A percentile compares a stretch with the other conserved stretches of the same genome.
Evolutionary conservation across 1,284 basidiomycete species (phyloP).

Genomic region (Mycosarcoma mackinlayi): DNA sequence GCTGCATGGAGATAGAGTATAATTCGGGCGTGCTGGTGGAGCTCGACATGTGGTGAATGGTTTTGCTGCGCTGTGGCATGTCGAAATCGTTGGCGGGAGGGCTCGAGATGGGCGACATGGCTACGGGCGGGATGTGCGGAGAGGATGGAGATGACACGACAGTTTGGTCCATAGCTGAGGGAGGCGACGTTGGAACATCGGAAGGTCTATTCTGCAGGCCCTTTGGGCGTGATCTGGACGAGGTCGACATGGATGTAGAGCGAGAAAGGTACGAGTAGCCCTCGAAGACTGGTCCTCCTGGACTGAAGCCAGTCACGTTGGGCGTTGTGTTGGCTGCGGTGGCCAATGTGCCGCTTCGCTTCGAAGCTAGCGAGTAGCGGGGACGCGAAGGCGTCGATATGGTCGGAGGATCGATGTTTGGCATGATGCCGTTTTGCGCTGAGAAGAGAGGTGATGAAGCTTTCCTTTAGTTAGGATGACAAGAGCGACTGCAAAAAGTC

Average conservation of each 20-base stretch:
- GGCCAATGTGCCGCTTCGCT: constrained; percentile 27
- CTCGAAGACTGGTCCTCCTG: constrained; percentile 54
- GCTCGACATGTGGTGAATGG: constrained; percentile 27
- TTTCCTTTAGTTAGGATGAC: neutral
- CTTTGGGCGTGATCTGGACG: constrained; percentile 52
- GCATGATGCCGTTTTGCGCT: constrained; percentile 8
- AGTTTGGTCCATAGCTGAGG: constrained; percentile 1
- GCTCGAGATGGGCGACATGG: constrained; percentile 11
- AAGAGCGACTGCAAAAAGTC: constrained; percentile 3
- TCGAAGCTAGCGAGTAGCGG: constrained; percentile 28
- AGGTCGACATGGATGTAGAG: constrained; percentile 55
- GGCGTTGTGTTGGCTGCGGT: constrained; percentile 6
- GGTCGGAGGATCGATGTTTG: constrained; percentile 23
- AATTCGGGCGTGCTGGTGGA: constrained; percentile 31
- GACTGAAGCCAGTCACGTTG: constrained; percentile 57
- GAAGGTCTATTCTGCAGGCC: constrained; percentile 35
- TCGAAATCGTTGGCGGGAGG: constrained; percentile 10
- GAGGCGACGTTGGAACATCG: constrained; percentile 2
- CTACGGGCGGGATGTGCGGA: constrained; percentile 6
- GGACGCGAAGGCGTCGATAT: constrained; percentile 49
- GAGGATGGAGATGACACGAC: constrained; percentile 26
- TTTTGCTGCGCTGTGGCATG: constrained; percentile 26
- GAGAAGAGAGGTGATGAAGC: neutral
- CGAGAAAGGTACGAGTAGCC: constrained; percentile 61
- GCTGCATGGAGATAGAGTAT: constrained; percentile 3